Conservation (phyloP, 1,284 basidiomycete species). For the Volvariella volvacea region DNA sequence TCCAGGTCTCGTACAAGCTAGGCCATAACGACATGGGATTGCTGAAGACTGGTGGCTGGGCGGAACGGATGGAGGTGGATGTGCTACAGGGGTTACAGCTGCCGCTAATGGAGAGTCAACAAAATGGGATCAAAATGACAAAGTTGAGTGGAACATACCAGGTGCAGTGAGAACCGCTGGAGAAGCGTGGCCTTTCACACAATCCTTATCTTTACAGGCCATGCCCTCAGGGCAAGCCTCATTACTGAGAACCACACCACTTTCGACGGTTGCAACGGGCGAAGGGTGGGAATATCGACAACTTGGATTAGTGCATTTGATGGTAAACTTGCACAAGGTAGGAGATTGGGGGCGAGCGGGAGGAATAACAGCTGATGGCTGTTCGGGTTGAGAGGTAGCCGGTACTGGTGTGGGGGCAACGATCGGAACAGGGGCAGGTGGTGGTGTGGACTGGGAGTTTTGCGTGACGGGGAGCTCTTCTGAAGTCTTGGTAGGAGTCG, state of each 20-base stretch:
- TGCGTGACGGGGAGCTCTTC: constrained; percentile 19
- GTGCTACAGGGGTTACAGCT: constrained; percentile 38
- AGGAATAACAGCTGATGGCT: constrained; percentile 37
- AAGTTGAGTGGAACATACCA: constrained; percentile 31
- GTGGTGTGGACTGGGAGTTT: constrained; percentile 17
- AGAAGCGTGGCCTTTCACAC: constrained; percentile 83
- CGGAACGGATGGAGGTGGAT: constrained; percentile 18
- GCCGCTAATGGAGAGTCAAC: constrained; percentile 20
- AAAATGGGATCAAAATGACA: constrained; percentile 8
- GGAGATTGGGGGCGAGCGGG: constrained; percentile 79
- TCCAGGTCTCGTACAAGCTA: constrained; percentile 64
- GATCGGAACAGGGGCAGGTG: constrained; percentile 21
- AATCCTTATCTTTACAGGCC: constrained; percentile 86
- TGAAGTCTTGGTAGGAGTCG: constrained; percentile 13
- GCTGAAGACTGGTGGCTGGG: constrained; percentile 20
- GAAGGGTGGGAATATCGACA: constrained; percentile 90
- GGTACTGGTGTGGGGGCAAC: constrained; percentile 26
- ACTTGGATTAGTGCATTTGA: constrained; percentile 82
- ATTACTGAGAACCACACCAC: constrained; percentile 88
- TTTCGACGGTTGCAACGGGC: constrained; percentile 85
- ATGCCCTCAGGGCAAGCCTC: constrained; percentile 84
- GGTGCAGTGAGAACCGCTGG: constrained; percentile 66
- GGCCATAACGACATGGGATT: constrained; percentile 68
- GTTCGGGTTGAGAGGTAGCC: constrained; percentile 21
- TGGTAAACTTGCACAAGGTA: constrained; percentile 84